Evolutionary conservation across 805 yeast species (phyloP).

Genomic region (Candida jianshihensis): DNA sequence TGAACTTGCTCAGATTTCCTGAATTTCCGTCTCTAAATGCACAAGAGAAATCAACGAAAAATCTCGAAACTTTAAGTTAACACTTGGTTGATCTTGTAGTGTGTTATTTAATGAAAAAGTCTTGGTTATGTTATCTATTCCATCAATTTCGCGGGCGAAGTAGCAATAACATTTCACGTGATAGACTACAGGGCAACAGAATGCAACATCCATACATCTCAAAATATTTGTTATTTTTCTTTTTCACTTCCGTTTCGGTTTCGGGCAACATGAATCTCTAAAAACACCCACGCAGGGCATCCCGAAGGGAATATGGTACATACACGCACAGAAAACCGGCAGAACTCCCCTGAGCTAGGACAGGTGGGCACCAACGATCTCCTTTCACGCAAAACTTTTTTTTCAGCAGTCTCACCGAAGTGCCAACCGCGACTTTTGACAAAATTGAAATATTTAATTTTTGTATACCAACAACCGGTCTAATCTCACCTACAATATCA

Average conservation of each 20-base stretch:
- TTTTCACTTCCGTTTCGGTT: not conserved
- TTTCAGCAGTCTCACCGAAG: constrained; percentile 11
- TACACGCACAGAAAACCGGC: not conserved
- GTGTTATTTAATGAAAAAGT: too few relatives aligned
- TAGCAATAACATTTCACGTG: not conserved
- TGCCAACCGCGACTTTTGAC: constrained; percentile 6
- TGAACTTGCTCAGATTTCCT: too few relatives aligned
- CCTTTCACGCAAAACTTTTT: constrained; percentile 1
- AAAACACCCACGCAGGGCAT: not conserved
- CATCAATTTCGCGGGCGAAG: constrained; percentile 8
- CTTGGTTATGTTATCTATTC: constrained; percentile 7
- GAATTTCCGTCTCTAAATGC: too few relatives aligned
- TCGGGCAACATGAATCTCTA: not conserved
- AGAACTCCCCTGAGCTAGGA: not conserved
- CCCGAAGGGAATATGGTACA: not conserved
- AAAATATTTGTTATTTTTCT: too few relatives aligned
- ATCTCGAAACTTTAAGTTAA: too few relatives aligned
- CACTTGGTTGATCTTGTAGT: too few relatives aligned
- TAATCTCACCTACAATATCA: constrained; percentile 1
- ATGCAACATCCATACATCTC: not conserved
- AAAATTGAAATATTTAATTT: constrained; percentile 18
- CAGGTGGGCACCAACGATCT: not conserved
- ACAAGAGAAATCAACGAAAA: too few relatives aligned
- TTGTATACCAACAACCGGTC: constrained; percentile 6
- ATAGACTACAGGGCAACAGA: not conserved